A percentile compares a stretch with the other conserved stretches of the same genome.
Conservation (phyloP, 208 protist genomes). For the Leishmania martiniquensis region DNA sequence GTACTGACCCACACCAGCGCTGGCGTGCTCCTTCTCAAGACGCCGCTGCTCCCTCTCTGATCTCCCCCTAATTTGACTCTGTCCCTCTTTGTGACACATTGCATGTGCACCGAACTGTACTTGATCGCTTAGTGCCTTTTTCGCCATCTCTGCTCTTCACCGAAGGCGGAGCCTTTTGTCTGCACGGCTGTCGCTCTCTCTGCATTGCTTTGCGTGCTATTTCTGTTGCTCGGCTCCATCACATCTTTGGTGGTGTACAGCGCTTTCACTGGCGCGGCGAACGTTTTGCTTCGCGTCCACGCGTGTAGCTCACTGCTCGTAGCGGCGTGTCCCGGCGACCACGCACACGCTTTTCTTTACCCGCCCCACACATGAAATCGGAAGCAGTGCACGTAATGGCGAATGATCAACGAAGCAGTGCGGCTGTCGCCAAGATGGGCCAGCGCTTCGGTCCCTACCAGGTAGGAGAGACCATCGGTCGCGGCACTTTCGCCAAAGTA, state of each 20-base stretch:
- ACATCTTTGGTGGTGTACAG: not conserved
- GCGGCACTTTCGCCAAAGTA: slow-evolving; percentile 86
- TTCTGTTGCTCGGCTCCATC: not conserved
- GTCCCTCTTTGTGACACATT: too few relatives aligned
- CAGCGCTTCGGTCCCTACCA: slow-evolving; percentile 88
- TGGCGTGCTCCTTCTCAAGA: too few relatives aligned
- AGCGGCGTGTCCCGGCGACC: not conserved
- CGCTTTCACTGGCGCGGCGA: not conserved
- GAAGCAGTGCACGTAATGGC: slow-evolving; percentile 16
- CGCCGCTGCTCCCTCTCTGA: too few relatives aligned
- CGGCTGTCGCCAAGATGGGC: slow-evolving; percentile 19
- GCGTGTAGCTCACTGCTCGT: not conserved
- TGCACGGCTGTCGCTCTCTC: too few relatives aligned
- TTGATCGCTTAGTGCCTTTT: too few relatives aligned
- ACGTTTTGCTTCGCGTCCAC: not conserved
- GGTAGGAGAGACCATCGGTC: slow-evolving; percentile 81
- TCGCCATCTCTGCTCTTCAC: too few relatives aligned
- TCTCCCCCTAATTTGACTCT: too few relatives aligned
- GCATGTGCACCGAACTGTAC: too few relatives aligned
- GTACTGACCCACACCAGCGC: too few relatives aligned
- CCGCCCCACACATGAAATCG: not conserved
- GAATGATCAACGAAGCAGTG: slow-evolving; percentile 9
- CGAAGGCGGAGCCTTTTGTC: too few relatives aligned
- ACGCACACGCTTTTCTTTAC: not conserved
- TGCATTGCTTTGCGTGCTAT: too few relatives aligned